Evolutionary conservation across 495 filamentous ascomycete species (phyloP).

Genomic region (Aspergillus nidulans): DNA sequence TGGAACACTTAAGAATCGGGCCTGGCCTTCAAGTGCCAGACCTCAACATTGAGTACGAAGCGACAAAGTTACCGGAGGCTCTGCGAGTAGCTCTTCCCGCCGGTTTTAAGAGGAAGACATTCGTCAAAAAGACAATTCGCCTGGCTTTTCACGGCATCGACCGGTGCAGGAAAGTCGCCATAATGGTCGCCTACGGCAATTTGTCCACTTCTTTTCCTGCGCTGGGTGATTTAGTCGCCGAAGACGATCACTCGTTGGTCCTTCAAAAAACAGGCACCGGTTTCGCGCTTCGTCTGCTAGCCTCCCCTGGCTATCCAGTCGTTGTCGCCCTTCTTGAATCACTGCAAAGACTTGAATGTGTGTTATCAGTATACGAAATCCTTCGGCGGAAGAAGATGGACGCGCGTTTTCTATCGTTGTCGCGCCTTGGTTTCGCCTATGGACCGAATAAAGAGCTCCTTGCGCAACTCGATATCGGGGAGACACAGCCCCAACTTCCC

Average conservation of each 20-base stretch:
- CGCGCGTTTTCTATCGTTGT: conserved; percentile 32
- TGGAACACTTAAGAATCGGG: conserved; percentile 32
- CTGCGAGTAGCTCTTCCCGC: conserved; percentile 30
- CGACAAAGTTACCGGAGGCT: conserved; percentile 26
- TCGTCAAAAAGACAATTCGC: conserved; percentile 34
- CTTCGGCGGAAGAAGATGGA: conserved; percentile 34
- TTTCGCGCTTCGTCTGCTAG: conserved; percentile 40
- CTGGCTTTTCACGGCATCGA: conserved; percentile 43
- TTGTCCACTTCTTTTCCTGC: conserved; percentile 23
- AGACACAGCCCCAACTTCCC: conserved; percentile 16
- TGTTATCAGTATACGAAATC: conserved; percentile 36
- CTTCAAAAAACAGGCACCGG: conserved; percentile 31
- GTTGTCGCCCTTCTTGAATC: conserved; percentile 33
- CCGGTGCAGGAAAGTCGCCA: conserved; percentile 25
- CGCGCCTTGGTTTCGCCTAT: conserved; percentile 35
- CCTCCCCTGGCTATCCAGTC: conserved; percentile 33
- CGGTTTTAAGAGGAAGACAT: conserved; percentile 24
- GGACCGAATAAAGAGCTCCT: conserved; percentile 25
- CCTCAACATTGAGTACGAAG: conserved; percentile 33
- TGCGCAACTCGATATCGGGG: conserved; percentile 30
- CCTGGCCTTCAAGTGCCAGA: conserved; percentile 32
- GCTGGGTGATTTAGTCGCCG: conserved; percentile 24
- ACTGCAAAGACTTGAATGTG: conserved; percentile 39
- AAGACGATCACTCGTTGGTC: conserved; percentile 28
- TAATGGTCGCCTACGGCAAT: conserved; percentile 39